phyloP scores from a whole-genome alignment of 768 basidiomycete genomes.

The Tylopilus subfusipes region DNA sequence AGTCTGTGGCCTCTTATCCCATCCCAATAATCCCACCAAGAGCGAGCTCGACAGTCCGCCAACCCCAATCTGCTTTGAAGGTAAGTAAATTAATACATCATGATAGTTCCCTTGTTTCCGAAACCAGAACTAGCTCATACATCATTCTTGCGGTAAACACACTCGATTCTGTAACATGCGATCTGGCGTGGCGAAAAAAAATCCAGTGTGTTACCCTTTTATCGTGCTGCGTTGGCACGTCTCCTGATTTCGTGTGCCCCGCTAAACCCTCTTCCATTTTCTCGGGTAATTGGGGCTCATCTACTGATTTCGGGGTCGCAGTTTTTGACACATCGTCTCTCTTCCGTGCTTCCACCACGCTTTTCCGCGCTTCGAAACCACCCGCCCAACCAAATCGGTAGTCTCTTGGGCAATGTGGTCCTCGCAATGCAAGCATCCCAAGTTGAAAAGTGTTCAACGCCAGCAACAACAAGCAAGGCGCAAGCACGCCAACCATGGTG shows the following conservation, averaged over 20 bases:
- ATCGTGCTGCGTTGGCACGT: conserved; percentile 1
- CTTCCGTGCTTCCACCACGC: conserved; percentile 26
- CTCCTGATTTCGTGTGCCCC: neutral
- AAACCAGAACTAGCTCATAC: neutral
- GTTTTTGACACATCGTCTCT: neutral
- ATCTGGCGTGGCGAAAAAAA: neutral
- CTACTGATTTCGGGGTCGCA: neutral
- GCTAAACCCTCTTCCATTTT: conserved; percentile 6
- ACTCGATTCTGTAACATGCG: neutral
- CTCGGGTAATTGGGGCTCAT: neutral
- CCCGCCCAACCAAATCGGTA: conserved; percentile 67
- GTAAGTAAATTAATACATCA: neutral
- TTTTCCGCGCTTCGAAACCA: conserved; percentile 44
- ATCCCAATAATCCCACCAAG: neutral
- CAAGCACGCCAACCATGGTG: conserved; percentile 66
- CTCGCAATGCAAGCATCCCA: conserved; percentile 55
- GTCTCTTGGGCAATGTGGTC: conserved; percentile 51
- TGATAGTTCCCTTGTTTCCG: neutral
- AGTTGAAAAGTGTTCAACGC: conserved; percentile 57
- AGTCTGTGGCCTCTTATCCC: neutral
- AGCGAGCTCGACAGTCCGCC: neutral
- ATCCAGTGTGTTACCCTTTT: neutral
- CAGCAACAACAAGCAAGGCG: conserved; percentile 52
- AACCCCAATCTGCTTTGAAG: neutral
- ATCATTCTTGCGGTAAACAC: conserved; percentile 1